These are phyloP conservation scores for Plenodomus biglobosus DNA, from an alignment of 2,329 filamentous ascomycete species.

Conservation along the genomic window DNA sequence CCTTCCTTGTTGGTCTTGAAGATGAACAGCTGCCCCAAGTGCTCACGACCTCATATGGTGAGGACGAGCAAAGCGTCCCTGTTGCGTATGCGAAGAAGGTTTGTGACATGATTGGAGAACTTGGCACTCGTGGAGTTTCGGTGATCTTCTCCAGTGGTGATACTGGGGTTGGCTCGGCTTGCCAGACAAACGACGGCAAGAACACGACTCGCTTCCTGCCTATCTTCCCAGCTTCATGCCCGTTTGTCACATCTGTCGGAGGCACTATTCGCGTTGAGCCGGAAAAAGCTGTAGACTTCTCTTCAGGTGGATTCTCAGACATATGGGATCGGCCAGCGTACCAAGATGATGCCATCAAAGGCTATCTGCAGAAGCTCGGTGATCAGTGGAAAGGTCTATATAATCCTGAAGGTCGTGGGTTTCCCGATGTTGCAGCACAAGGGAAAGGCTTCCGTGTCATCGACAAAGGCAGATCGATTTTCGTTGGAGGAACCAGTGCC, in stretches of 20 bases:
- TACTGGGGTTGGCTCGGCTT: slow-evolving; percentile 46
- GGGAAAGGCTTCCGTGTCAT: slow-evolving; percentile 40
- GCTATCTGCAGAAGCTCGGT: slow-evolving; percentile 47
- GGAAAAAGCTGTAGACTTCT: slow-evolving; percentile 45
- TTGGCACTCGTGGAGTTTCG: slow-evolving; percentile 45
- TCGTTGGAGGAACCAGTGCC: slow-evolving; percentile 44
- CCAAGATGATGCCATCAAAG: slow-evolving; percentile 45
- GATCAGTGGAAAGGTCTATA: slow-evolving; percentile 46
- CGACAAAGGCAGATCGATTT: slow-evolving; percentile 35
- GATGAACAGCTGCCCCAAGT: slow-evolving; percentile 43
- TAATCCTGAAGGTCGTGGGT: slow-evolving; percentile 48
- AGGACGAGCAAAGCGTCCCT: slow-evolving; percentile 46
- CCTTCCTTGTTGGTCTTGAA: slow-evolving; percentile 34
- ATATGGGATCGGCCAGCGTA: slow-evolving; percentile 47
- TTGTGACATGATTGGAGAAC: slow-evolving; percentile 45
- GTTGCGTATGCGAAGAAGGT: slow-evolving; percentile 42
- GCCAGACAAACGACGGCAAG: slow-evolving; percentile 51
- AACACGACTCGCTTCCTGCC: slow-evolving; percentile 49
- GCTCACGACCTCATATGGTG: slow-evolving; percentile 45
- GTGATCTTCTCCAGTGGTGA: slow-evolving; percentile 46
- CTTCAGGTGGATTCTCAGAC: slow-evolving; percentile 52
- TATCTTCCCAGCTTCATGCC: slow-evolving; percentile 51
- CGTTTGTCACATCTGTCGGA: slow-evolving; percentile 52
- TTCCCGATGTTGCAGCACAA: slow-evolving; percentile 50
- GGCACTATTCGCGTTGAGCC: slow-evolving; percentile 46